Evolutionary conservation across 2,329 filamentous ascomycete species (phyloP).

Genomic region (Cylindrodendrum hubeiense): DNA sequence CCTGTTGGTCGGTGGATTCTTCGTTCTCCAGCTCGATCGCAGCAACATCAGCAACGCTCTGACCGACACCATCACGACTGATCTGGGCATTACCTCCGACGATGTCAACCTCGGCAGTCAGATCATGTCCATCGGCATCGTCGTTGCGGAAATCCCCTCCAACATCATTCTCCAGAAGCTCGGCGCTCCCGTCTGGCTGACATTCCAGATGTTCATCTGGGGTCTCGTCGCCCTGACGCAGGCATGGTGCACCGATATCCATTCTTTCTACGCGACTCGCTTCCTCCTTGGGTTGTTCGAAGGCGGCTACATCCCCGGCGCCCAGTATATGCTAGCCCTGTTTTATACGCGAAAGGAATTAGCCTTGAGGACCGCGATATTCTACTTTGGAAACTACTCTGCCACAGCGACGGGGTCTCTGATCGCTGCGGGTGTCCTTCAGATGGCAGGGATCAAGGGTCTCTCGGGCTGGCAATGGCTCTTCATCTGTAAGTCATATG

Average conservation of each 20-base stretch:
- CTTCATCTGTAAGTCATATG: constrained; percentile 23
- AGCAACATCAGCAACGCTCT: constrained; percentile 60
- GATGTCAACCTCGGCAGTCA: constrained; percentile 64
- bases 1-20: constrained; percentile 59
- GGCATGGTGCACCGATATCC: constrained; percentile 29
- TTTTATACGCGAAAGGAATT: constrained; percentile 32
- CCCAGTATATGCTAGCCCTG: constrained; percentile 31
- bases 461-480: constrained; percentile 38
- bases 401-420: constrained; percentile 31
- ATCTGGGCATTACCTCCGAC: constrained; percentile 61
- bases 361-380: constrained; percentile 27
- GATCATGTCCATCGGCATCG: constrained; percentile 60
- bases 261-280: constrained; percentile 32
- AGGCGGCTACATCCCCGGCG: constrained; percentile 32
- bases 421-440: constrained; percentile 32
- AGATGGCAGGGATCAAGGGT: constrained; percentile 33
- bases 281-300: constrained; percentile 33
- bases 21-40: constrained; percentile 56
- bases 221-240: constrained; percentile 31
- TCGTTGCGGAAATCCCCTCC: constrained; percentile 52
- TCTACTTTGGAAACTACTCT: constrained; percentile 40
- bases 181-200: constrained; percentile 35
- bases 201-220: constrained; percentile 33
- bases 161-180: constrained; percentile 36
- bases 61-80: constrained; percentile 61